Evolutionary conservation across 371 early-diverging fungal genomes (phyloP), one percentile per base, ranked within the genome.

Genomic region (Lichtheimia ramosa): DNA sequence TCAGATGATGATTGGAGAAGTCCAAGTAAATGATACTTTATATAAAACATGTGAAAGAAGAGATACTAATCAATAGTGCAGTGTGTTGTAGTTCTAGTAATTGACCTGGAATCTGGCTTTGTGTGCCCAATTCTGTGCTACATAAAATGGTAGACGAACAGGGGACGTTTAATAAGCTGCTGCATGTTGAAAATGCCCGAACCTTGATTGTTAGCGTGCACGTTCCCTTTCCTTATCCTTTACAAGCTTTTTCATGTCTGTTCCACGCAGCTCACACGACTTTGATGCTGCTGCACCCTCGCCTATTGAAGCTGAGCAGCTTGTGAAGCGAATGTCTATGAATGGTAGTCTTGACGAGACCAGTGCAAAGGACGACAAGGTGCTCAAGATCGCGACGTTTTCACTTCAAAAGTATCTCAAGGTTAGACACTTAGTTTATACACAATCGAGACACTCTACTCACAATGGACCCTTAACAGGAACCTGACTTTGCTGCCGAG

Each of bases 401-500:
- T 73, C 82, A 7, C 68, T 89, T 25, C 88, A 88, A 69, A 86
- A 86, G 52, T 82, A 80, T 48, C 65, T 90, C 27, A 87, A 87
- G 73, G 89, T 83, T 65, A 51, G 50, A 25, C 34, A 4, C 34
- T 46, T 2, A 7, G 15, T 10, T 16, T 14, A 46, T 46, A 8
- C 16, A 18, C 0, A 2, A 18, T 10, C 2, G 2, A 25, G 25
- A 25, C 25, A 46, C 21, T 46, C 21, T 14, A 46, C 12, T 21
- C 7, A 18, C 46, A 46, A 16, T 21, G 21, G 6, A 7, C 10
- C 1, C 10, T 46, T 46, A 2, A 14, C 46, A 89, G 89, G 89
- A 89, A 65, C 74, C 77, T 12, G 89, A 89, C n/a, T 89, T 89
- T 76, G 83, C 83, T n/a, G 77, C 81, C 24, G 89, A 87, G 63